These are phyloP conservation scores for Beauveria australis DNA, from an alignment of 2,329 filamentous ascomycete genomes.

Conservation along the genomic window DNA sequence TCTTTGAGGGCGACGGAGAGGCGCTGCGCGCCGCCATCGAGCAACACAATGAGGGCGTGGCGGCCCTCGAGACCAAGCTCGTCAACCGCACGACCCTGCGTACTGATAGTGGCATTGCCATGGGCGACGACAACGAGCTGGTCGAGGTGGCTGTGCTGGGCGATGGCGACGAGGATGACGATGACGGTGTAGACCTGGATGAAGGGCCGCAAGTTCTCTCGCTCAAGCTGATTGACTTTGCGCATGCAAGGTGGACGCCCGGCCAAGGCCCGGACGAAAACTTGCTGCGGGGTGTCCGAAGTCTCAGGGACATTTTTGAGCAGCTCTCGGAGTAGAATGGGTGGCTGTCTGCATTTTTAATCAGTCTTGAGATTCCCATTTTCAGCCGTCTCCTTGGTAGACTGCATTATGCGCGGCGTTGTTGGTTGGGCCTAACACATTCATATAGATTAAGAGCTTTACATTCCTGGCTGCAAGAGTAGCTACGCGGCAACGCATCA, in stretches of 20 bases:
- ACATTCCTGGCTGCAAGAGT: neutral
- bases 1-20: constrained; percentile 55
- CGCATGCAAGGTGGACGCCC: constrained; percentile 78
- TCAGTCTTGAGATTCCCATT: neutral
- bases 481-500: constrained; percentile 1
- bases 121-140: constrained; percentile 34
- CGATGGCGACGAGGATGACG: constrained; percentile 32
- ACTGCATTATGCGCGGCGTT: neutral
- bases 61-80: constrained; percentile 40
- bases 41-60: constrained; percentile 42
- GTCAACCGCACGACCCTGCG: constrained; percentile 32
- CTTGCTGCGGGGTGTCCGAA: constrained; percentile 63
- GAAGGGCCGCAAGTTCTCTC: constrained; percentile 58
- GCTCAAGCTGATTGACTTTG: constrained; percentile 93
- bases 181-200: constrained; percentile 33
- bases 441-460: neutral
- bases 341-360: neutral
- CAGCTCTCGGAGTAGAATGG: constrained; percentile 39
- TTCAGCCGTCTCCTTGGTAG: neutral
- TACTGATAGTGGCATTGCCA: constrained; percentile 48
- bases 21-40: constrained; percentile 45
- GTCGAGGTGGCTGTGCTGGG: neutral
- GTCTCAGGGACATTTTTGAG: constrained; percentile 61
- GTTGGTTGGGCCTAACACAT: neutral
- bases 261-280: constrained; percentile 85